Evolutionary conservation across 2,329 filamentous ascomycete species (phyloP).

Genomic region (Calonectria fujianensis): DNA sequence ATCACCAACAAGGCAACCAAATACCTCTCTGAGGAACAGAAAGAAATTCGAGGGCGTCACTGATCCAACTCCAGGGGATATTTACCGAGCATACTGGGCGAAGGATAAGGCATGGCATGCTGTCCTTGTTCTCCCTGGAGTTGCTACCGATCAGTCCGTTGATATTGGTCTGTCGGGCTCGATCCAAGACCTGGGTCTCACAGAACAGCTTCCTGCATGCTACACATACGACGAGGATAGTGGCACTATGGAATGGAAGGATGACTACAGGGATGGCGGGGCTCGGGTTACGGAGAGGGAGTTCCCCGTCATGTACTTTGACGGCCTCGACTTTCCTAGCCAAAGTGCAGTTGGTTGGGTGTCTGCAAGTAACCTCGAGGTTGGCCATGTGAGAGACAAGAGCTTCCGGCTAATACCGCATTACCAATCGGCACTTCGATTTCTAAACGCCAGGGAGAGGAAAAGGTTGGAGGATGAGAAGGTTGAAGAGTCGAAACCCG

Average conservation of each 20-base stretch:
- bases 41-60: conserved; percentile 21
- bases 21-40: background rate
- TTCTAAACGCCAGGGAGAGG: background rate
- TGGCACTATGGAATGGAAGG: conserved; percentile 11
- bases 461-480: background rate
- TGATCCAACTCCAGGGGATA: conserved; percentile 29
- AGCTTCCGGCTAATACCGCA: conserved; percentile 6
- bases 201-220: conserved; percentile 20
- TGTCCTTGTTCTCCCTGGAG: conserved; percentile 31
- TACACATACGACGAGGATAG: conserved; percentile 1
- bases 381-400: conserved; percentile 5
- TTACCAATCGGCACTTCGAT: conserved; percentile 13
- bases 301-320: conserved; percentile 40
- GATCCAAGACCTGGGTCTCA: conserved; percentile 31
- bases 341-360: conserved; percentile 28
- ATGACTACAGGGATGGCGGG: conserved; percentile 28
- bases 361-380: conserved; percentile 15
- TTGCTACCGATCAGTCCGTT: conserved; percentile 6
- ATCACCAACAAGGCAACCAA: background rate
- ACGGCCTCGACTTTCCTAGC: conserved; percentile 27
- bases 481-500: background rate
- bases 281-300: conserved; percentile 19
- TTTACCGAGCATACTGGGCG: conserved; percentile 32
- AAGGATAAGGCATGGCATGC: conserved; percentile 1
- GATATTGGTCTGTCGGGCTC: conserved; percentile 5